Percentiles rank a stretch among this genome's conserved stretches.
Conservation (phyloP, 768 basidiomycete genomes). For the Rhodotorula babjevae region DNA sequence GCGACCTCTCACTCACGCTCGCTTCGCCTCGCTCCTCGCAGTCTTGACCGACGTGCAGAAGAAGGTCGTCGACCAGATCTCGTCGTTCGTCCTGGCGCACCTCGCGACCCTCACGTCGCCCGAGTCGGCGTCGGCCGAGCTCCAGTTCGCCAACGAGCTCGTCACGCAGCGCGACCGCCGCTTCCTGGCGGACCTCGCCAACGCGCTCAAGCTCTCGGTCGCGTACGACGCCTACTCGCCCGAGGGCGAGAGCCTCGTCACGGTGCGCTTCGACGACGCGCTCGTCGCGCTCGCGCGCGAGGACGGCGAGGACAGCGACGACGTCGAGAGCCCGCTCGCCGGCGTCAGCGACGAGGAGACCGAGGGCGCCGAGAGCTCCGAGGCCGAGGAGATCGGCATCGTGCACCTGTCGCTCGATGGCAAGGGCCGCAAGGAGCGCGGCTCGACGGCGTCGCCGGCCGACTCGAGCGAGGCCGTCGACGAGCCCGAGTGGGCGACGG, state of each 20-base stretch:
- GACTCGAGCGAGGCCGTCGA: constrained; percentile 50
- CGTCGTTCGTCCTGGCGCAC: constrained; percentile 59
- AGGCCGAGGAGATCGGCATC: constrained; percentile 47
- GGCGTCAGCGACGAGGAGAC: constrained; percentile 33
- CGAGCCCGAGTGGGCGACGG: constrained; percentile 56
- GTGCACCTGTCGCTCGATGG: constrained; percentile 41
- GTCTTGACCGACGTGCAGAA: constrained; percentile 72
- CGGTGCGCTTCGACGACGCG: constrained; percentile 53
- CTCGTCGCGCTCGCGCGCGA: constrained; percentile 59
- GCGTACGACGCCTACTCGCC: constrained; percentile 95
- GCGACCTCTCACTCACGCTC: no score
- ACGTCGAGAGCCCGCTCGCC: constrained; percentile 25
- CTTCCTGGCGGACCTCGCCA: constrained; percentile 71
- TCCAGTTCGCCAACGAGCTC: constrained; percentile 72
- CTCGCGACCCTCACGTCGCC: constrained; percentile 41
- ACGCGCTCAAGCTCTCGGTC: constrained; percentile 68
- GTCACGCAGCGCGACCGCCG: constrained; percentile 65
- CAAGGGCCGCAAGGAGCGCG: constrained; percentile 41
- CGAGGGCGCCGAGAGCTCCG: constrained; percentile 41
- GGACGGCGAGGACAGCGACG: constrained; percentile 41
- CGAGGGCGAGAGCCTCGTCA: constrained; percentile 51
- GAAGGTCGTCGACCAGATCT: constrained; percentile 71
- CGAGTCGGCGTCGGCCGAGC: constrained; percentile 44
- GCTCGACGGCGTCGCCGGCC: neutral
- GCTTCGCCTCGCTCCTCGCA: constrained; percentile 42